Evolutionary conservation across 495 filamentous ascomycete genomes (phyloP).

Genomic region (Penicillium manginii): DNA sequence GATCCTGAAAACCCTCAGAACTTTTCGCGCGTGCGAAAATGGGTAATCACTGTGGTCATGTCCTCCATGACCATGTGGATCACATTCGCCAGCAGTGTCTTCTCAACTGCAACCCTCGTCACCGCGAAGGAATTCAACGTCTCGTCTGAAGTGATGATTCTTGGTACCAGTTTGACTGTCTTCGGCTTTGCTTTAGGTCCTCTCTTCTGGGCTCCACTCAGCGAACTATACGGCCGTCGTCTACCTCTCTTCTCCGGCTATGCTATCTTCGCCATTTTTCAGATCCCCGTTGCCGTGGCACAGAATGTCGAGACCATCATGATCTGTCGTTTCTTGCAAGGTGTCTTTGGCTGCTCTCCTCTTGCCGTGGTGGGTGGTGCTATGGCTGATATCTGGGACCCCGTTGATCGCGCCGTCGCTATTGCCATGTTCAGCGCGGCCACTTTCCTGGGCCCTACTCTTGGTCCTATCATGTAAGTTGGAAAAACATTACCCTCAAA

Average conservation of each 20-base stretch:
- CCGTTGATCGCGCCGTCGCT: slow-evolving; percentile 63
- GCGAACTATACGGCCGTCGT: slow-evolving; percentile 61
- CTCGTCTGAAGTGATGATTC: slow-evolving; percentile 56
- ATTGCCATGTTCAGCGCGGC: slow-evolving; percentile 58
- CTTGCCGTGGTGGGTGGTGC: slow-evolving; percentile 64
- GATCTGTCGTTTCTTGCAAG: slow-evolving; percentile 63
- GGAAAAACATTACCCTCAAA: neutral
- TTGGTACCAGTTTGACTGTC: slow-evolving; percentile 61
- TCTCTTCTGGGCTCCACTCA: slow-evolving; percentile 57
- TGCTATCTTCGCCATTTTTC: slow-evolving; percentile 60
- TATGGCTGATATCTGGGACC: slow-evolving; percentile 64
- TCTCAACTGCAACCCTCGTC: slow-evolving; percentile 56
- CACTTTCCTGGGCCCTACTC: slow-evolving; percentile 60
- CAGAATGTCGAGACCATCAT: slow-evolving; percentile 62
- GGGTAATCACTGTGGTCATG: slow-evolving; percentile 67
- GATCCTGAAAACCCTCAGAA: slow-evolving; percentile 78
- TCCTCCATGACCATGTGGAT: slow-evolving; percentile 61
- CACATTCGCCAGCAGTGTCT: slow-evolving; percentile 63
- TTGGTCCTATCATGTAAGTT: slow-evolving; percentile 44
- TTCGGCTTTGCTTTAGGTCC: slow-evolving; percentile 60
- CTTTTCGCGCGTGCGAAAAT: slow-evolving; percentile 64
- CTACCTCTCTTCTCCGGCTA: slow-evolving; percentile 60
- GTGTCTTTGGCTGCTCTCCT: slow-evolving; percentile 65
- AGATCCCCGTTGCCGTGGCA: slow-evolving; percentile 64
- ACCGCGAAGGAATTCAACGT: slow-evolving; percentile 56